phyloP scores from a whole-genome alignment of 352 stramenopile species.

The Globisporangium heterothallicum region DNA sequence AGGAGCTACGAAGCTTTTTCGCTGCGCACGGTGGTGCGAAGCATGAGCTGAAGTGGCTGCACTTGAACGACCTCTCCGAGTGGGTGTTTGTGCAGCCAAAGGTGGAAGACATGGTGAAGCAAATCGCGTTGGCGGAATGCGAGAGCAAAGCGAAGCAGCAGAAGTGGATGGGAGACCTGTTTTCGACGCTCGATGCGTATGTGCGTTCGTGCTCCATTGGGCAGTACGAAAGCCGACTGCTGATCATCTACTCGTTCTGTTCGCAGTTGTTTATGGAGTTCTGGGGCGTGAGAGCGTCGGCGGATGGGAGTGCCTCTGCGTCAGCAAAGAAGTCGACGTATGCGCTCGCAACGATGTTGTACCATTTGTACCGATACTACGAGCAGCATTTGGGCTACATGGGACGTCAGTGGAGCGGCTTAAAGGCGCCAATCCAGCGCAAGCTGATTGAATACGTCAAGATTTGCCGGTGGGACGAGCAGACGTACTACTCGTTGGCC shows the following conservation, averaged over 20 bases:
- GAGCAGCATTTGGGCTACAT: constrained; percentile 84
- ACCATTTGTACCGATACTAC: constrained; percentile 95
- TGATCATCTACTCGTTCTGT: constrained; percentile 88
- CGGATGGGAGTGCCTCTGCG: neutral
- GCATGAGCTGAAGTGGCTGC: constrained; percentile 52
- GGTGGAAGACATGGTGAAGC: constrained; percentile 4
- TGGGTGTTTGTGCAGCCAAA: constrained; percentile 51
- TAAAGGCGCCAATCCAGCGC: constrained; percentile 93
- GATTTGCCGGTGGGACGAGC: constrained; percentile 98
- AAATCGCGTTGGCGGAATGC: neutral
- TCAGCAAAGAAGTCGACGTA: constrained; percentile 24
- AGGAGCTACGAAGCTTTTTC: constrained; percentile 5
- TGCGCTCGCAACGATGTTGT: constrained; percentile 85
- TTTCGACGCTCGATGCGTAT: constrained; percentile 90
- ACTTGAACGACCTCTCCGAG: constrained; percentile 47
- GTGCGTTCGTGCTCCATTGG: constrained; percentile 85
- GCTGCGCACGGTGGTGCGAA: neutral
- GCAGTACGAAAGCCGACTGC: constrained; percentile 88
- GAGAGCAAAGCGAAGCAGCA: constrained; percentile 27
- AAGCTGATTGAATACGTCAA: constrained; percentile 98
- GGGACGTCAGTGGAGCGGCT: constrained; percentile 74
- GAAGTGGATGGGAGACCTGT: constrained; percentile 75
- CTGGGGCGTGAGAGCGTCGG: constrained; percentile 18
- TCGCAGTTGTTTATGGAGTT: constrained; percentile 80
- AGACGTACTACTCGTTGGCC: constrained; percentile 98